Evolutionary conservation across 495 filamentous ascomycete genomes (phyloP).

Genomic region (Xylaria nigripes): DNA sequence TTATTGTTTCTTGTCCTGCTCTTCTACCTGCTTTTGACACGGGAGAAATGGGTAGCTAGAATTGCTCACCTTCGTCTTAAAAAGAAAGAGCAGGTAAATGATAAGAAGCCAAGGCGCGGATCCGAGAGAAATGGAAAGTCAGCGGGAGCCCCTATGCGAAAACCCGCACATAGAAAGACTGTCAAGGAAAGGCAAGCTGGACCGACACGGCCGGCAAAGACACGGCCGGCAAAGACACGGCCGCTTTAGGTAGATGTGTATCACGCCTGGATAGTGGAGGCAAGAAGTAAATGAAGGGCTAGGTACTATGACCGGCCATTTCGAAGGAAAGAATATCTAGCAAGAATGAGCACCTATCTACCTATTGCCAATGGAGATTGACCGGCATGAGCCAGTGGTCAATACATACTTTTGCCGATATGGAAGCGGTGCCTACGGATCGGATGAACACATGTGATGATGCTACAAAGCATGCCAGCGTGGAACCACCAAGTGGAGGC

Average conservation of each 20-base stretch:
- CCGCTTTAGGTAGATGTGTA: not conserved
- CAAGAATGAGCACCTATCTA: no score
- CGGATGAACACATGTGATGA: no score
- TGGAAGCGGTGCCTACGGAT: no score
- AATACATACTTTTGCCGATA: no score
- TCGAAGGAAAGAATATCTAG: not conserved
- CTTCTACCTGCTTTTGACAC: conserved; percentile 4
- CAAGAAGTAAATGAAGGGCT: not conserved
- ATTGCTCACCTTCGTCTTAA: not conserved
- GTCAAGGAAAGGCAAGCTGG: not conserved
- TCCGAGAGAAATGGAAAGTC: not conserved
- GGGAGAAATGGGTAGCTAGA: not conserved
- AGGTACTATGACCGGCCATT: not conserved
- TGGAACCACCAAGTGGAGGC: no score
- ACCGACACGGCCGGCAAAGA: not conserved
- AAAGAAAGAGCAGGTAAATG: not conserved
- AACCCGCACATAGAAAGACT: not conserved
- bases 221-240: not conserved
- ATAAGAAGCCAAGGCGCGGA: not conserved
- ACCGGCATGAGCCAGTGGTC: no score
- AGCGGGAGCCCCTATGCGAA: not conserved
- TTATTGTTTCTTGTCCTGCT: conserved; percentile 1
- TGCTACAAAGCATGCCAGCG: no score
- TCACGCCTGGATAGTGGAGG: not conserved
- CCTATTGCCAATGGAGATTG: no score